Evolutionary conservation across 129 eudicot genomes (phyloP).

Genomic region (Artemisia annua): DNA sequence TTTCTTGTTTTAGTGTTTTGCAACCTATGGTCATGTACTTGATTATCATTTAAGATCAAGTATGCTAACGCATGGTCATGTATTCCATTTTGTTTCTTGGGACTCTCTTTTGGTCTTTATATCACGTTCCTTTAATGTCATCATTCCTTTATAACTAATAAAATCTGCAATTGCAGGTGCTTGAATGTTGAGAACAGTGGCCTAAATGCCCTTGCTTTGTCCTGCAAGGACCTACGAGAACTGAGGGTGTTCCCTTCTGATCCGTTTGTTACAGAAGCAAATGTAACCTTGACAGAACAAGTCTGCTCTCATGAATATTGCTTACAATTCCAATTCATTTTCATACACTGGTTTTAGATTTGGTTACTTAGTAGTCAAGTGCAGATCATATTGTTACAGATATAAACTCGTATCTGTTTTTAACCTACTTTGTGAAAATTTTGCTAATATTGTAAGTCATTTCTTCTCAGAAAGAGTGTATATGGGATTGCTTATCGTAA

Average conservation of each 20-base stretch:
- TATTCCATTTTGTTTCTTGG: neutral
- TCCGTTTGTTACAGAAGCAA: slow-evolving; percentile 60
- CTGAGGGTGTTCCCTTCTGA: slow-evolving; percentile 82
- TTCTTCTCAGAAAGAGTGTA: no score
- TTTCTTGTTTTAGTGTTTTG: neutral
- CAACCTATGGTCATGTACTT: neutral
- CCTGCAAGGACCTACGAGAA: slow-evolving; percentile 69
- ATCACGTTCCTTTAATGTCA: neutral
- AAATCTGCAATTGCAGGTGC: slow-evolving; percentile 38
- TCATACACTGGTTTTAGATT: no score
- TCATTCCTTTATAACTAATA: neutral
- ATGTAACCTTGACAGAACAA: slow-evolving; percentile 40
- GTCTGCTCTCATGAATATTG: slow-evolving; percentile 63
- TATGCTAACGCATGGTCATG: no score
- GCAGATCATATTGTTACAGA: no score
- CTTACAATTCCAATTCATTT: slow-evolving; percentile 71
- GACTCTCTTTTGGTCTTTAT: neutral
- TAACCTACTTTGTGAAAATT: no score
- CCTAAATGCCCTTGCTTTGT: slow-evolving; percentile 54
- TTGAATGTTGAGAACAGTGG: slow-evolving; percentile 81
- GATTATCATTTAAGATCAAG: no score
- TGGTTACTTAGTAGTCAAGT: no score
- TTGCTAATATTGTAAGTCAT: no score
- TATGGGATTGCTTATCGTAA: no score
- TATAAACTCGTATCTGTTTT: no score